A percentile compares a stretch with the other conserved stretches of the same genome.
Evolutionary conservation across 345 rosid species (phyloP).

Genomic region (Alliaria petiolata): DNA sequence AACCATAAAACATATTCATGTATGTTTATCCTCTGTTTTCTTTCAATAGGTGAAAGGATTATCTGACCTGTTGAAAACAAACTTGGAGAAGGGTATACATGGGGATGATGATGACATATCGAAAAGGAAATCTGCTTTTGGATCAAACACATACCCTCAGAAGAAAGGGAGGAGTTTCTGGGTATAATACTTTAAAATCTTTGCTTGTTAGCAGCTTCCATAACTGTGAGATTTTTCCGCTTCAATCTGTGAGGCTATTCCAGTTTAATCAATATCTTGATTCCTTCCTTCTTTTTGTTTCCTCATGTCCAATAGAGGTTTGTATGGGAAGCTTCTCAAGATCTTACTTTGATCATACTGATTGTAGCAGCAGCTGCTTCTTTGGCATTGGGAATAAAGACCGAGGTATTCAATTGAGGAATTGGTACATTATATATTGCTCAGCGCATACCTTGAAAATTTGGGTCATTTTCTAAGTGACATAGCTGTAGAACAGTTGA

Average conservation of each 20-base stretch:
- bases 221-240: not conserved
- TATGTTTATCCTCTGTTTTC: conserved; percentile 1
- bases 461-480: not conserved
- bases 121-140: conserved; percentile 63
- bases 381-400: conserved; percentile 85
- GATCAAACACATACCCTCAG: conserved; percentile 87
- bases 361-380: conserved; percentile 92
- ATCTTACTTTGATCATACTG: conserved; percentile 86
- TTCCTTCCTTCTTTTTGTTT: not conserved
- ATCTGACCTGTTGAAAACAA: conserved; percentile 58
- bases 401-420: conserved; percentile 61
- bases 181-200: conserved; percentile 38
- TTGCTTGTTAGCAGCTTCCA: conserved; percentile 7
- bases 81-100: conserved; percentile 63
- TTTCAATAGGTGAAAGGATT: conserved; percentile 64
- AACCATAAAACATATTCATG: conserved; percentile 4
- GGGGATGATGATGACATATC: conserved; percentile 71
- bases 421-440: not conserved
- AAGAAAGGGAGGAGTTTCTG: conserved; percentile 90
- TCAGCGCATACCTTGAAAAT: not conserved
- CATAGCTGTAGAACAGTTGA: not conserved
- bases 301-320: conserved; percentile 49
- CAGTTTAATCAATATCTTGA: conserved; percentile 8
- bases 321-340: conserved; percentile 89
- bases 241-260: conserved; percentile 3